phyloP scores from a whole-genome alignment of 495 filamentous ascomycete species.

The Trichoderma virens region DNA sequence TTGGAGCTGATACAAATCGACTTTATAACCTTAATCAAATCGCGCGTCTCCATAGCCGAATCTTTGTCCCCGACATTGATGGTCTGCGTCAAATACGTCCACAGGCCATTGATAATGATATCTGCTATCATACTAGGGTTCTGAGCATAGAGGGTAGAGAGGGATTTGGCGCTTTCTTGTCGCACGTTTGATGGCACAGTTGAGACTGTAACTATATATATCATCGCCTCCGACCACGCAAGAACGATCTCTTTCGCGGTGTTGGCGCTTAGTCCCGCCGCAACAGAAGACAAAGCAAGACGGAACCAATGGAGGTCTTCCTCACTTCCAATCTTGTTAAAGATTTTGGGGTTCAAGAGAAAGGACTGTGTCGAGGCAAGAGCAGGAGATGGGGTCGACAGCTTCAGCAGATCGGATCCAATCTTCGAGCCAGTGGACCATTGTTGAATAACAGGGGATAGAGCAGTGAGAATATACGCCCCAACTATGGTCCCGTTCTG shows the following conservation, averaged over 20 bases:
- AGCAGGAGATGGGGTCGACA: slow-evolving; percentile 51
- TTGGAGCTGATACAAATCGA: slow-evolving; percentile 55
- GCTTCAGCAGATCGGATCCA: slow-evolving; percentile 40
- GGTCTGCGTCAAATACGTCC: slow-evolving; percentile 64
- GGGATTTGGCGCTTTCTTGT: slow-evolving; percentile 45
- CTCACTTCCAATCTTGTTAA: slow-evolving; percentile 61
- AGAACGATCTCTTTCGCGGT: slow-evolving; percentile 26
- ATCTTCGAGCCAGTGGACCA: slow-evolving; percentile 34
- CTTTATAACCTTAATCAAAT: slow-evolving; percentile 57
- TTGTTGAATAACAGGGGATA: slow-evolving; percentile 41
- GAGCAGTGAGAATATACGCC: slow-evolving; percentile 63
- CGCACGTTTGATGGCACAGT: slow-evolving; percentile 49
- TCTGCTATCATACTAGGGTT: slow-evolving; percentile 47
- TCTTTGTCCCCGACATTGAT: slow-evolving; percentile 67
- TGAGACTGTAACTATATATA: slow-evolving; percentile 64
- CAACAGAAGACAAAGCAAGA: slow-evolving; percentile 57
- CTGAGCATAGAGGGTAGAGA: slow-evolving; percentile 52
- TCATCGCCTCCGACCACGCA: slow-evolving; percentile 73
- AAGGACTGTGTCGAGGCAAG: slow-evolving; percentile 64
- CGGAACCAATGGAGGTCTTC: slow-evolving; percentile 72
- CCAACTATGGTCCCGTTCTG: slow-evolving; percentile 69
- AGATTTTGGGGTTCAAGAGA: slow-evolving; percentile 74
- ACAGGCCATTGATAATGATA: slow-evolving; percentile 62
- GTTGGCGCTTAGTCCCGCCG: slow-evolving; percentile 30
- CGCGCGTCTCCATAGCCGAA: slow-evolving; percentile 56